Evolutionary conservation across 2,329 filamentous ascomycete genomes (phyloP).

Genomic region (Davidsoniella virescens): DNA sequence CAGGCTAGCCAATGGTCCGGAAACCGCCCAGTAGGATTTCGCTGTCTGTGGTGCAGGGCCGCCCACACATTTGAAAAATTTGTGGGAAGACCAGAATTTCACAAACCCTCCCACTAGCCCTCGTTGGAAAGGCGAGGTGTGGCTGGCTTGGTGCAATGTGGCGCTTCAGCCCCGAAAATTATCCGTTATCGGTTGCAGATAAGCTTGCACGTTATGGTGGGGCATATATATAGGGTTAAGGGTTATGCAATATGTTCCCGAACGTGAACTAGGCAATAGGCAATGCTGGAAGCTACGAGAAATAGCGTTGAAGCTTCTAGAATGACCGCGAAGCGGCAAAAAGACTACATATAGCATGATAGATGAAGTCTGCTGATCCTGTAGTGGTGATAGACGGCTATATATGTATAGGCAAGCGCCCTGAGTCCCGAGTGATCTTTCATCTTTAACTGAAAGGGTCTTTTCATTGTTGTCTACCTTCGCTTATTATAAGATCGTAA

Average conservation of each 20-base stretch:
- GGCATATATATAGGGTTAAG: conserved; percentile 5
- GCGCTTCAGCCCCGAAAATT: background rate
- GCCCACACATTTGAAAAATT: conserved; percentile 20
- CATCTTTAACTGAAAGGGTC: too few relatives aligned
- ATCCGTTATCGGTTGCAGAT: conserved; percentile 3
- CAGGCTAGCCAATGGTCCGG: conserved; percentile 7
- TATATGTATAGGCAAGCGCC: background rate
- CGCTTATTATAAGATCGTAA: background rate
- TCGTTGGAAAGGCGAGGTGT: conserved; percentile 14
- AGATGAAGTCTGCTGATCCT: background rate
- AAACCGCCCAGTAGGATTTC: conserved; percentile 9
- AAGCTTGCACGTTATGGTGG: background rate
- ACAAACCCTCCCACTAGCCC: conserved; percentile 27
- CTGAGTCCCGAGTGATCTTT: background rate
- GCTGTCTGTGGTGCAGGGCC: conserved; percentile 13
- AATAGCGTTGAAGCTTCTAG: conserved; percentile 17
- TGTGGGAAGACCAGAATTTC: conserved; percentile 21
- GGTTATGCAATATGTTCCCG: background rate
- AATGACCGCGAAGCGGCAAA: conserved; percentile 8
- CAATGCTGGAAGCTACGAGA: conserved; percentile 25
- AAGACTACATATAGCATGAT: background rate
- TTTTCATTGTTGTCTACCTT: too few relatives aligned
- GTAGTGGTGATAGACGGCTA: background rate
- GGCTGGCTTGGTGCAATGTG: background rate
- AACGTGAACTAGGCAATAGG: conserved; percentile 1